Conservation (phyloP, 2,329 filamentous ascomycete species). For the Aspergillus candidus region DNA sequence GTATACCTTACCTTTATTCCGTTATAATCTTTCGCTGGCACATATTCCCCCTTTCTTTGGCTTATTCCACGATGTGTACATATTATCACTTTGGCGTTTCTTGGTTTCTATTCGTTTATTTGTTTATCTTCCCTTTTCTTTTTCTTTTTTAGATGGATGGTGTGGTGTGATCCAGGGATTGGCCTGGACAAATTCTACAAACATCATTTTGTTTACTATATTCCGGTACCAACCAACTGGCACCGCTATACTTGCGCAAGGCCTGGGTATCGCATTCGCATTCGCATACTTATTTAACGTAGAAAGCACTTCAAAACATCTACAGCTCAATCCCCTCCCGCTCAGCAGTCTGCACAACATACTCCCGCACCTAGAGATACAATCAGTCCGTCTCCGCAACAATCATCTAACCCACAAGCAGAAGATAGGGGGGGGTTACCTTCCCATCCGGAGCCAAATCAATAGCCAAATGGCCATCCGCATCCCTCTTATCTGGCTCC, state of each 20-base stretch:
- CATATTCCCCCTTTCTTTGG: no score
- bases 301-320: not conserved
- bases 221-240: no score
- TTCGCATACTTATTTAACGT: not conserved
- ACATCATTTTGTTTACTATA: conserved; percentile 1
- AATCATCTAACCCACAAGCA: not conserved
- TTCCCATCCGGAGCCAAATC: conserved; percentile 82
- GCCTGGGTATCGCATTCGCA: conserved; percentile 7
- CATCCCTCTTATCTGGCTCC: conserved; percentile 70
- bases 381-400: conserved; percentile 3
- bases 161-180: conserved; percentile 10
- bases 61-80: no score
- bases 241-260: not conserved
- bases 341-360: conserved; percentile 71
- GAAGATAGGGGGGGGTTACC: conserved; percentile 40
- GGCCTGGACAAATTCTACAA: not conserved
- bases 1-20: no score
- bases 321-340: conserved; percentile 69
- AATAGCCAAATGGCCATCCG: conserved; percentile 64
- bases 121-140: not conserved
- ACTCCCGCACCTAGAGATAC: conserved; percentile 58
- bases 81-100: not conserved
- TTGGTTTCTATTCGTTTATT: not conserved
- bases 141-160: conserved; percentile 8
- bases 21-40: no score